Evolutionary conservation across 2,329 filamentous ascomycete species (phyloP).

Genomic region (Parascedosporium putredinis): DNA sequence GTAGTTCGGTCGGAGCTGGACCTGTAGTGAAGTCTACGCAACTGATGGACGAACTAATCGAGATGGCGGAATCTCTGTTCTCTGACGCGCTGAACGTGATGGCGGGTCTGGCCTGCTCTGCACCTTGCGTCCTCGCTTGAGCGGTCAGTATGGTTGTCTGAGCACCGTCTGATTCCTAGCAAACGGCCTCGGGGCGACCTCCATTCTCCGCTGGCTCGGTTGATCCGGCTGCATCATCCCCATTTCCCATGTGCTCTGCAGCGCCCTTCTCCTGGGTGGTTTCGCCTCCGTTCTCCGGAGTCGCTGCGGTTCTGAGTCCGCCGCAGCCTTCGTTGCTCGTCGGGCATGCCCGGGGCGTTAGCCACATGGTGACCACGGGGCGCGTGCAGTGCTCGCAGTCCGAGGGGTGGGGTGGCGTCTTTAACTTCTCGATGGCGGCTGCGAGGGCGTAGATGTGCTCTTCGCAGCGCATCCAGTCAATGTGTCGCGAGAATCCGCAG

Average conservation of each 20-base stretch:
- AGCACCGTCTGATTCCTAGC: not conserved
- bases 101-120: no score
- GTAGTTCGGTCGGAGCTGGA: no score
- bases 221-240: not conserved
- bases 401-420: not conserved
- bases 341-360: slow-evolving; percentile 1
- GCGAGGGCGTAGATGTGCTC: slow-evolving; percentile 8
- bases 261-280: slow-evolving; percentile 1
- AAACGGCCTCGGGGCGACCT: not conserved
- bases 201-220: not conserved
- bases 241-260: not conserved
- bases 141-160: not conserved
- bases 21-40: no score
- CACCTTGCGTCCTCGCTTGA: no score
- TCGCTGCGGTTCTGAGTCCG: not conserved
- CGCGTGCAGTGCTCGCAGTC: not conserved
- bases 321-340: slow-evolving; percentile 4
- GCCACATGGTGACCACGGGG: not conserved
- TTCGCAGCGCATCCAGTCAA: slow-evolving; percentile 11
- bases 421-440: not conserved
- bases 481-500: slow-evolving; percentile 12
- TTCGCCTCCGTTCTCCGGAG: not conserved
- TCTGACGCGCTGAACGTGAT: no score
- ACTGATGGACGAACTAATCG: no score
- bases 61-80: no score